phyloP scores from a whole-genome alignment of 169 alveolate genomes.

The Plasmodium blacklocki region DNA sequence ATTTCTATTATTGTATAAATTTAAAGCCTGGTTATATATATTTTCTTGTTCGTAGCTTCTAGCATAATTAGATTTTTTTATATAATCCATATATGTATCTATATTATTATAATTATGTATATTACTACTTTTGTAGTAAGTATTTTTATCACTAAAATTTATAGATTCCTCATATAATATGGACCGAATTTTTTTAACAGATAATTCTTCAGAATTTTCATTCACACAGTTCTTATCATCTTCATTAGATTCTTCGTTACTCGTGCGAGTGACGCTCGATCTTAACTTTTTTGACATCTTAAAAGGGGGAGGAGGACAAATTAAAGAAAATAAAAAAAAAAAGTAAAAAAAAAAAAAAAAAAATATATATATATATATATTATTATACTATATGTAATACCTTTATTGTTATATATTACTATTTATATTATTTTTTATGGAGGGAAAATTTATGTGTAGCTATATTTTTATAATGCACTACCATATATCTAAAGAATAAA shows the following conservation, averaged over 20 bases:
- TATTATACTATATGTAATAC: not conserved
- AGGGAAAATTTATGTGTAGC: too few relatives aligned
- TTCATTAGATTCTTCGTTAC: constrained; percentile 15
- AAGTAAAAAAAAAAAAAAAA: not conserved
- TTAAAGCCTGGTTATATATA: constrained; percentile 50
- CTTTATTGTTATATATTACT: too few relatives aligned
- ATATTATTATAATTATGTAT: constrained; percentile 42
- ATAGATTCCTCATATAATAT: constrained; percentile 53
- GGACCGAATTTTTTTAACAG: constrained; percentile 19
- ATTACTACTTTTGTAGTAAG: constrained; percentile 52
- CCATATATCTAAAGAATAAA: too few relatives aligned
- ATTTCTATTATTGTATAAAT: constrained; percentile 41
- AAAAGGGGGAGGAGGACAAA: not conserved
- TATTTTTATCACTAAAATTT: constrained; percentile 28
- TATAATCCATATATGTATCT: constrained; percentile 21
- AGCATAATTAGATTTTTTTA: constrained; percentile 46
- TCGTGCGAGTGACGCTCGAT: constrained; percentile 12
- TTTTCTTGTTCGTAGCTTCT: constrained; percentile 71
- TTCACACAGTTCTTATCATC: not conserved
- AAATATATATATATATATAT: not conserved
- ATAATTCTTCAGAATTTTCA: not conserved
- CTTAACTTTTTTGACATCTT: not conserved
- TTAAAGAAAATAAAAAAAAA: too few relatives aligned
- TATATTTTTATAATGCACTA: too few relatives aligned
- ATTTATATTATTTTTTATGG: too few relatives aligned